phyloP scores from a whole-genome alignment of 169 alveolate species.

The Eimeria acervulina region DNA sequence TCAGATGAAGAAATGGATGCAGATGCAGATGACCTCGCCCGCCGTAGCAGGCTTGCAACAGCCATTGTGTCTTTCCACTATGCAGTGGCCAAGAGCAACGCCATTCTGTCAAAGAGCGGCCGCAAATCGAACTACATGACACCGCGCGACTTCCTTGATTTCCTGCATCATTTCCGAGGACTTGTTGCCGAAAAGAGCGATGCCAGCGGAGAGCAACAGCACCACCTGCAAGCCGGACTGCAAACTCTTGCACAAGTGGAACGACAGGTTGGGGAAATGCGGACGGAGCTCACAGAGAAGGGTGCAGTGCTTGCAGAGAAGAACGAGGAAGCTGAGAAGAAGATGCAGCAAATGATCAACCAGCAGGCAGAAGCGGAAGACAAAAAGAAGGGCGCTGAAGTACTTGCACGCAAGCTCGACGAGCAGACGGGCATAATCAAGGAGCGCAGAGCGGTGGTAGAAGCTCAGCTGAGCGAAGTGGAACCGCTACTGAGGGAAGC shows the following conservation, averaged over 20 bases:
- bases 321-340: slow-evolving; percentile 97
- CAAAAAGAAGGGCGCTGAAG: slow-evolving; percentile 95
- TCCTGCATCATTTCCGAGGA: slow-evolving; percentile 96
- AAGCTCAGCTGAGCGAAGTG: slow-evolving; percentile 96
- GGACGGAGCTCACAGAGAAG: slow-evolving; percentile 94
- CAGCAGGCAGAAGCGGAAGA: slow-evolving; percentile 97
- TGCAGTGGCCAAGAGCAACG: slow-evolving; percentile 91
- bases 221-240: slow-evolving; percentile 96
- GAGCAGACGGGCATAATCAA: slow-evolving; percentile 93
- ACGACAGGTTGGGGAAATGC: slow-evolving; percentile 95
- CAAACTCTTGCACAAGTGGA: slow-evolving; percentile 97
- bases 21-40: slow-evolving; percentile 64
- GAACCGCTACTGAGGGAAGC: slow-evolving; percentile 98
- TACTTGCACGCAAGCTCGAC: slow-evolving; percentile 93
- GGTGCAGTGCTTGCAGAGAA: slow-evolving; percentile 95
- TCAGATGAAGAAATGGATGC: slow-evolving; percentile 83
- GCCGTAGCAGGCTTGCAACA: slow-evolving; percentile 90
- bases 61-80: slow-evolving; percentile 92
- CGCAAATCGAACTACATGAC: slow-evolving; percentile 95
- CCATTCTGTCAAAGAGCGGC: slow-evolving; percentile 90
- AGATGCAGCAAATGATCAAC: slow-evolving; percentile 95
- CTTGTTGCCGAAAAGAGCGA: slow-evolving; percentile 95
- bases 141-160: slow-evolving; percentile 98
- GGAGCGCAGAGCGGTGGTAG: slow-evolving; percentile 93
- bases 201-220: slow-evolving; percentile 96